Percentiles rank a stretch among this genome's conserved stretches.
phyloP scores from a whole-genome alignment of 2,329 filamentous ascomycete genomes.

The Aureobasidium lini region DNA sequence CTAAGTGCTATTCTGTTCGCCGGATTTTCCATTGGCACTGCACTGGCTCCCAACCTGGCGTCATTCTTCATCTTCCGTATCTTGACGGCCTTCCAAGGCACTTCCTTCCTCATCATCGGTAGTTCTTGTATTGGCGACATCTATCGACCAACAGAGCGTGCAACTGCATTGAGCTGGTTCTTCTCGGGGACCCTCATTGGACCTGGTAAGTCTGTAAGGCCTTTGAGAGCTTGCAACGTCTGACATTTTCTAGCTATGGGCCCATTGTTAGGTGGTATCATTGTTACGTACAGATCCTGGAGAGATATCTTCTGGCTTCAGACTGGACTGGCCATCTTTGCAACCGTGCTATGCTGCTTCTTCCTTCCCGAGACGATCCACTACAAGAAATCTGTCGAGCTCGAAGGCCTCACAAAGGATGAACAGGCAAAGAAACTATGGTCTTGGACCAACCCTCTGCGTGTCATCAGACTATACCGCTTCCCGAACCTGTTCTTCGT shows the following conservation, averaged over 20 bases:
- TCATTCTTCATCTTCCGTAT: slow-evolving; percentile 69
- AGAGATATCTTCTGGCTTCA: slow-evolving; percentile 72
- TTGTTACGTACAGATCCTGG: slow-evolving; percentile 68
- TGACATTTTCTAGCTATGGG: slow-evolving; percentile 45
- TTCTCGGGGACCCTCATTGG: slow-evolving; percentile 64
- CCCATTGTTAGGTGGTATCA: slow-evolving; percentile 65
- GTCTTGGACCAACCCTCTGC: slow-evolving; percentile 58
- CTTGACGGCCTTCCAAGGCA: slow-evolving; percentile 67
- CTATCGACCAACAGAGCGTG: slow-evolving; percentile 54
- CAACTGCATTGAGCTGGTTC: slow-evolving; percentile 68
- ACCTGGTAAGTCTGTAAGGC: slow-evolving; percentile 31
- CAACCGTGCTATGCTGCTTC: slow-evolving; percentile 53
- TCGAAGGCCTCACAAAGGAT: slow-evolving; percentile 45
- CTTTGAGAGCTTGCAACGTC: neutral
- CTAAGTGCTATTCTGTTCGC: slow-evolving; percentile 57
- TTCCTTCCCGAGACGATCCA: slow-evolving; percentile 68
- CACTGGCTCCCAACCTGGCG: slow-evolving; percentile 61
- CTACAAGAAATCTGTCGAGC: slow-evolving; percentile 53
- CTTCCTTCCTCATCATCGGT: slow-evolving; percentile 65
- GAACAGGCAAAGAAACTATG: slow-evolving; percentile 50
- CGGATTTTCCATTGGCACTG: slow-evolving; percentile 62
- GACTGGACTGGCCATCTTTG: slow-evolving; percentile 56
- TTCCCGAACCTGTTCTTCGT: slow-evolving; percentile 62
- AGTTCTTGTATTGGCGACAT: slow-evolving; percentile 58
- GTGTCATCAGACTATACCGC: slow-evolving; percentile 55